phyloP scores from a whole-genome alignment of 768 basidiomycete genomes.

The Hydnum rufescens region DNA sequence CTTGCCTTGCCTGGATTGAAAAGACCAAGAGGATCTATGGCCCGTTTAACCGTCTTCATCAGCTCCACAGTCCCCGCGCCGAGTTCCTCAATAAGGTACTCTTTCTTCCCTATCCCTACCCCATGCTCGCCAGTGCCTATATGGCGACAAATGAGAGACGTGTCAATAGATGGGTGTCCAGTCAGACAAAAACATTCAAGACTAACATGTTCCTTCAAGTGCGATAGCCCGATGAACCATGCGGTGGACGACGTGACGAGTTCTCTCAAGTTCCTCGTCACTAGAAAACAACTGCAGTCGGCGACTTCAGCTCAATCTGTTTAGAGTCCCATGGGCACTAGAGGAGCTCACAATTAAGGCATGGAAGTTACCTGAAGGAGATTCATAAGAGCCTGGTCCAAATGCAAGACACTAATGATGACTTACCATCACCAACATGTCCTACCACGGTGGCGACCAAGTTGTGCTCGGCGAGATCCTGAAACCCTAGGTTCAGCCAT shows the following conservation, averaged over 20 bases:
- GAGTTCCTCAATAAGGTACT: conserved; percentile 67
- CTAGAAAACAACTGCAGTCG: background rate
- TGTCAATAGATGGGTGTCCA: conserved; percentile 5
- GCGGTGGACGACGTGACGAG: conserved; percentile 43
- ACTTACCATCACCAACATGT: conserved; percentile 59
- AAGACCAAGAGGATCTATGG: conserved; percentile 60
- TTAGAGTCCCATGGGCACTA: conserved; percentile 23
- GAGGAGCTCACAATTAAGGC: conserved; percentile 39
- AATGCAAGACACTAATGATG: background rate
- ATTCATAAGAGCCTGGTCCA: background rate
- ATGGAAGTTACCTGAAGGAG: conserved; percentile 27
- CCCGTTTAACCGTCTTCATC: conserved; percentile 68
- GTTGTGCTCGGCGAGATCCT: conserved; percentile 40
- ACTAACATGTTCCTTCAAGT: conserved; percentile 58
- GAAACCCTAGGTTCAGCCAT: conserved; percentile 46
- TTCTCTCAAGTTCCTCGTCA: conserved; percentile 29
- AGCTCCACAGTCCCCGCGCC: conserved; percentile 64
- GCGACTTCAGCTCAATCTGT: conserved; percentile 3
- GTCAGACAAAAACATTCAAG: background rate
- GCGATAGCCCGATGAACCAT: conserved; percentile 51
- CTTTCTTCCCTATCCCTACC: conserved; percentile 69
- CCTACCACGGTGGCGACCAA: conserved; percentile 57
- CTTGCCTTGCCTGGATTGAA: conserved; percentile 66
- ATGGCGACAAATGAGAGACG: background rate
- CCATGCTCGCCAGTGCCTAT: conserved; percentile 75